Evolutionary conservation across 148 eudicot genomes (phyloP).

Genomic region (Salicornia ramosissima): DNA sequence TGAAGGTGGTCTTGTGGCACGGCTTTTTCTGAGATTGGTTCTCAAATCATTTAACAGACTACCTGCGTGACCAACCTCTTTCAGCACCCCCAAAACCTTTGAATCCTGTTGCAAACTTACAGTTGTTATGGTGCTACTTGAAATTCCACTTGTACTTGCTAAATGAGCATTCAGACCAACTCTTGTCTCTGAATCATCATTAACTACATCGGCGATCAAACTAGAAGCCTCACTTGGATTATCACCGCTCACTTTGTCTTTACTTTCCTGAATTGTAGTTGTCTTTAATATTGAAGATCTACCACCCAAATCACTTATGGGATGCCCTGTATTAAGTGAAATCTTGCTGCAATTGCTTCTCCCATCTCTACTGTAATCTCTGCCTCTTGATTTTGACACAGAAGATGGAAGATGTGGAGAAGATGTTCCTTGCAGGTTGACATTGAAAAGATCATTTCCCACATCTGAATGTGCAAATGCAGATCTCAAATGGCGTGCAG

Average conservation of each 20-base stretch:
- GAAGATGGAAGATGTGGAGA: constrained; percentile 58
- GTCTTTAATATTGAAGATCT: constrained; percentile 14
- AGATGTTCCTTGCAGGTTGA: constrained; percentile 24
- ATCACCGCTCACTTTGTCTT: constrained; percentile 12
- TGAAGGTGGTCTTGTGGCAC: constrained; percentile 48
- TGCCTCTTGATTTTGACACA: constrained; percentile 63
- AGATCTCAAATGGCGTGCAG: constrained; percentile 46
- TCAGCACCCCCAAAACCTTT: no score
- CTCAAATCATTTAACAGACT: constrained; percentile 38
- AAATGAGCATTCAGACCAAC: constrained; percentile 23
- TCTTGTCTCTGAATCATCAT: constrained; percentile 14
- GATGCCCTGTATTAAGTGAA: constrained; percentile 28
- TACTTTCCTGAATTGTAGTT: constrained; percentile 21
- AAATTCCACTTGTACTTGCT: constrained; percentile 20
- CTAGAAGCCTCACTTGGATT: constrained; percentile 15
- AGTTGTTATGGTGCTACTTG: constrained; percentile 34
- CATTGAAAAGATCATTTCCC: constrained; percentile 23
- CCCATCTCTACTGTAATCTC: constrained; percentile 34
- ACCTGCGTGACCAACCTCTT: constrained; percentile 25
- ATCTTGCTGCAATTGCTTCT: constrained; percentile 11
- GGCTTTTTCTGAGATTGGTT: constrained; percentile 44
- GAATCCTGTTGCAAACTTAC: constrained; percentile 18
- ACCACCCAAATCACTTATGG: constrained; percentile 32
- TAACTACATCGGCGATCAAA: constrained; percentile 19
- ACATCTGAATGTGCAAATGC: constrained; percentile 39